Evolutionary conservation across 176 grass and related monocot species (phyloP).

Genomic region (Elaeis guineensis): DNA sequence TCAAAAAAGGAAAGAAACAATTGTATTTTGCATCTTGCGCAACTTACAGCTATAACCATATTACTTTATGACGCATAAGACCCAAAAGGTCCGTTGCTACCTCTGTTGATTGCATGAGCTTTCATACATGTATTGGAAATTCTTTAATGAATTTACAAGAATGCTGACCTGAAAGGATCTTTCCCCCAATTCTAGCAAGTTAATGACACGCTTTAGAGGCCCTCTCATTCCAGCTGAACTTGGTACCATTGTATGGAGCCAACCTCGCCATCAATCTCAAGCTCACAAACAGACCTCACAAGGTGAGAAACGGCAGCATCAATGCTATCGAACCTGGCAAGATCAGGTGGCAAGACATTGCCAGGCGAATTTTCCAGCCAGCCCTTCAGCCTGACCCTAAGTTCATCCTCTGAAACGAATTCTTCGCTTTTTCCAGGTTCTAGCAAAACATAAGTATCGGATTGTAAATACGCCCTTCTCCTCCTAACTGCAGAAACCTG

Average conservation of each 20-base stretch:
- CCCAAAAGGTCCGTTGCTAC: too few relatives aligned
- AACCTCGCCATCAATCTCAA: slow-evolving; percentile 59
- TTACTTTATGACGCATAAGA: too few relatives aligned
- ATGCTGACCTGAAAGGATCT: too few relatives aligned
- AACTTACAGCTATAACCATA: too few relatives aligned
- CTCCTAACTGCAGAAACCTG: slow-evolving; percentile 46
- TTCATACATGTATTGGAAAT: too few relatives aligned
- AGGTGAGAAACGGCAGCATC: slow-evolving; percentile 79
- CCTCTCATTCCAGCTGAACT: slow-evolving; percentile 49
- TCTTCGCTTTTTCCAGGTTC: slow-evolving; percentile 58
- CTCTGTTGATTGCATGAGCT: too few relatives aligned
- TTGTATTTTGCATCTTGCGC: too few relatives aligned
- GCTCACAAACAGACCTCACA: slow-evolving; percentile 74
- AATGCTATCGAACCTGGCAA: slow-evolving; percentile 41
- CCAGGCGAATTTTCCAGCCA: slow-evolving; percentile 67
- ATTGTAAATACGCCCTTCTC: slow-evolving; percentile 47
- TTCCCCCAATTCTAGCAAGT: too few relatives aligned
- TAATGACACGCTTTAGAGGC: too few relatives aligned
- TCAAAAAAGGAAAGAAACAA: too few relatives aligned
- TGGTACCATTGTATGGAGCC: slow-evolving; percentile 91
- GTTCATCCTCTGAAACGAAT: slow-evolving; percentile 66
- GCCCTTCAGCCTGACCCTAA: slow-evolving; percentile 41
- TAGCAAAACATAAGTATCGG: slow-evolving; percentile 65
- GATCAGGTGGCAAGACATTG: slow-evolving; percentile 48
- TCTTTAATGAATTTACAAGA: too few relatives aligned